Evolutionary conservation across 1,284 basidiomycete species (phyloP).

Genomic region (Waitea zeae): DNA sequence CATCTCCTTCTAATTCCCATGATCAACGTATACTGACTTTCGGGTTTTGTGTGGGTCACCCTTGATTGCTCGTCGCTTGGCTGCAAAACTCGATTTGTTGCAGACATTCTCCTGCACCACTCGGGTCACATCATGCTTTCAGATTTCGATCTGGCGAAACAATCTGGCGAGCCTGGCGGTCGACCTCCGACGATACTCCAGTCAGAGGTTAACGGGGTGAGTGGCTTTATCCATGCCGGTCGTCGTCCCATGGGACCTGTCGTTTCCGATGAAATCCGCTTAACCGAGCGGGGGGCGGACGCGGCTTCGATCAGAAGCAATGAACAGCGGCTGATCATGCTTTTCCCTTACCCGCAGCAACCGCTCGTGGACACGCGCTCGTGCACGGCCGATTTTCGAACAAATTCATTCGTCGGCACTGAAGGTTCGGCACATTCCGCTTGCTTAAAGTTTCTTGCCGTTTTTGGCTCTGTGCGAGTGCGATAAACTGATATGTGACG

Average conservation of each 20-base stretch:
- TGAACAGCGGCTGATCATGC: too few relatives aligned
- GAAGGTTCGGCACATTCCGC: slow-evolving; percentile 47
- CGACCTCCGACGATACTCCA: slow-evolving; percentile 85
- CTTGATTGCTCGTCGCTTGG: too few relatives aligned
- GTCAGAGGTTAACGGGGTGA: slow-evolving; percentile 76
- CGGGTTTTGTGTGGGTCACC: too few relatives aligned
- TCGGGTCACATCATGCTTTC: slow-evolving; percentile 99
- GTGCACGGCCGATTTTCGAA: slow-evolving; percentile 94
- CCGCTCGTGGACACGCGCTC: slow-evolving; percentile 93
- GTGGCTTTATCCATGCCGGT: slow-evolving; percentile 9
- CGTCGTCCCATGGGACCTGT: slow-evolving; percentile 9
- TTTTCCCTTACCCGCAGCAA: slow-evolving; percentile 25
- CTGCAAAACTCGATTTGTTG: neutral
- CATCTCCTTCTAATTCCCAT: too few relatives aligned
- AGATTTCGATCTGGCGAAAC: slow-evolving; percentile 97
- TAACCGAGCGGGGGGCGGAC: too few relatives aligned
- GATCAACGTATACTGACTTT: too few relatives aligned
- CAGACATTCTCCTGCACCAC: slow-evolving; percentile 96
- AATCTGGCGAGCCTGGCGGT: slow-evolving; percentile 74
- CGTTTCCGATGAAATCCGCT: slow-evolving; percentile 5
- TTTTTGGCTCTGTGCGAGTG: too few relatives aligned
- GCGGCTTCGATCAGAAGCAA: too few relatives aligned
- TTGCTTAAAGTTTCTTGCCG: too few relatives aligned
- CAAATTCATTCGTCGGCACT: slow-evolving; percentile 97
- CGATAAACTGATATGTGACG: slow-evolving; percentile 2